Conservation (phyloP, 805 yeast genomes). For the Cyberlindnera euphorbiae region DNA sequence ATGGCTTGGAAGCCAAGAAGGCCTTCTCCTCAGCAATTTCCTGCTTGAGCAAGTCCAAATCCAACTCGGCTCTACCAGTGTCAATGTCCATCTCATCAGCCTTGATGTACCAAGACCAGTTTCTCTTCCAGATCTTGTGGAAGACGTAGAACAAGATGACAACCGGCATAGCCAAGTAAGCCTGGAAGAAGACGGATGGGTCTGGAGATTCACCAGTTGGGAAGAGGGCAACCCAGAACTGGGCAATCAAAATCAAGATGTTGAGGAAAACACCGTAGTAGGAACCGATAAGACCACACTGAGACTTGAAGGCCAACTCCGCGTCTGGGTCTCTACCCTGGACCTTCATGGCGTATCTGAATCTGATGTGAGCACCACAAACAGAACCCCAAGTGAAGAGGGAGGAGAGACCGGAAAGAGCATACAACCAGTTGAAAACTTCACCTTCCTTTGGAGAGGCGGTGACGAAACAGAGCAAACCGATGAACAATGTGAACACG, state of each 20-base stretch:
- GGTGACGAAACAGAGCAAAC: constrained; percentile 54
- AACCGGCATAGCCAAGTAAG: constrained; percentile 38
- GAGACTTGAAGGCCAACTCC: constrained; percentile 65
- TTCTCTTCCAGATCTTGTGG: constrained; percentile 40
- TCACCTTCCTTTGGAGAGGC: constrained; percentile 51
- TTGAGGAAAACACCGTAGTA: constrained; percentile 54
- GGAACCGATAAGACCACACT: constrained; percentile 66
- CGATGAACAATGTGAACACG: constrained; percentile 39
- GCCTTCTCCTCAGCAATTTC: constrained; percentile 55
- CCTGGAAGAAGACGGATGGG: constrained; percentile 32
- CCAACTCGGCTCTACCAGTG: constrained; percentile 58
- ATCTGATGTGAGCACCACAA: constrained; percentile 61
- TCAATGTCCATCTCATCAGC: constrained; percentile 53
- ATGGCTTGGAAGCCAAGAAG: constrained; percentile 39
- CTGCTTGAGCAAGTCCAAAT: constrained; percentile 49
- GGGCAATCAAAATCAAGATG: constrained; percentile 59
- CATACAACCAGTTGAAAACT: constrained; percentile 70
- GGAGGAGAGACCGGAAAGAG: constrained; percentile 69
- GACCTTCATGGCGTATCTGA: constrained; percentile 48
- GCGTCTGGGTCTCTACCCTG: constrained; percentile 65
- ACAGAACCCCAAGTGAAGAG: constrained; percentile 76
- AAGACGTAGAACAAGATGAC: constrained; percentile 33
- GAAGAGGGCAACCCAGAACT: constrained; percentile 25
- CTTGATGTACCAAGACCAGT: constrained; percentile 35
- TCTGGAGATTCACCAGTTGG: constrained; percentile 28